Percentiles rank a stretch among this genome's conserved stretches.
phyloP scores from a whole-genome alignment of 257 asterid species.

The Parsonsia alboflavescens region DNA sequence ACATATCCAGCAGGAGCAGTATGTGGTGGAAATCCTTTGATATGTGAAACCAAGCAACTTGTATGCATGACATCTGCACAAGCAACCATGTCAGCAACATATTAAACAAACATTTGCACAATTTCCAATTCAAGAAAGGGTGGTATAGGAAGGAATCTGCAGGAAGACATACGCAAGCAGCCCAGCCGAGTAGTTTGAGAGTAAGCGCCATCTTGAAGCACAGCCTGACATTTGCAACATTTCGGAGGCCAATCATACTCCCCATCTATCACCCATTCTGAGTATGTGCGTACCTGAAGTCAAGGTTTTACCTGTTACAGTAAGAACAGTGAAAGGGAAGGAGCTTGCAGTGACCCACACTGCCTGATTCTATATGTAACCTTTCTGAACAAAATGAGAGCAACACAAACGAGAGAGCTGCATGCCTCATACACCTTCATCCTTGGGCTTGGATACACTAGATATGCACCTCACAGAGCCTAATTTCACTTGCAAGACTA shows the following conservation, averaged over 20 bases:
- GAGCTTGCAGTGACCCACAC: neutral
- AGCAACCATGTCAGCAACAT: slow-evolving; percentile 10
- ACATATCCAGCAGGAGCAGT: slow-evolving; percentile 87
- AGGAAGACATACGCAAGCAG: slow-evolving; percentile 73
- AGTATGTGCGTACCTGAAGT: slow-evolving; percentile 67
- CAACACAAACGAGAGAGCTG: neutral
- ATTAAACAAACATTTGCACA: neutral
- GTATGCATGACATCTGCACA: slow-evolving; percentile 72
- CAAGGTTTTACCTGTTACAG: slow-evolving; percentile 3
- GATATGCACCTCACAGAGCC: neutral
- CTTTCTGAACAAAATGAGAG: neutral
- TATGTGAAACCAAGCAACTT: slow-evolving; percentile 70
- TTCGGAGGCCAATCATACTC: slow-evolving; percentile 98
- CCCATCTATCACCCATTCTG: slow-evolving; percentile 98
- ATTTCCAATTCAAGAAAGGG: neutral
- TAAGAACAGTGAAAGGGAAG: neutral
- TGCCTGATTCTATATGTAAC: neutral
- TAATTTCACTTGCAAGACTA: neutral
- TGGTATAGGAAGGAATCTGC: slow-evolving; percentile 3
- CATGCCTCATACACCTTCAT: neutral
- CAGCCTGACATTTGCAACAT: slow-evolving; percentile 77
- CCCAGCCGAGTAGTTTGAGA: slow-evolving; percentile 83
- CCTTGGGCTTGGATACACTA: neutral
- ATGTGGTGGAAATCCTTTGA: slow-evolving; percentile 69
- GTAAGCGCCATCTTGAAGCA: slow-evolving; percentile 61